Evolutionary conservation across 768 basidiomycete genomes (phyloP), one percentile per base, ranked within the genome.

Genomic region (Termitomyces sp.): DNA sequence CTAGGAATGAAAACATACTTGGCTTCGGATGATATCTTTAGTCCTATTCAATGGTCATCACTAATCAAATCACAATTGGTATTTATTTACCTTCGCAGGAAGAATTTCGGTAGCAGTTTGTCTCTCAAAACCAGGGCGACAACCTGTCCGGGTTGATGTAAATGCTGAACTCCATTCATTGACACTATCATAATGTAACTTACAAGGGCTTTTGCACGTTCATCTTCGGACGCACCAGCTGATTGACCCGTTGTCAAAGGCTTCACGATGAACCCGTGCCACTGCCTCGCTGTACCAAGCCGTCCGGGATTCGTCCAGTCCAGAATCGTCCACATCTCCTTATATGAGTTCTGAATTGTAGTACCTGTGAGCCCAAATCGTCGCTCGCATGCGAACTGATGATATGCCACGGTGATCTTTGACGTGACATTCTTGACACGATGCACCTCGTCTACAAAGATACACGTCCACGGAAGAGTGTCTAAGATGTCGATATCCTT

Each of bases 361-460:
- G 89, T 86, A 20, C 91, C 94, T 0, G 95, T 97, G 48, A 98
- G 76, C 0, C 93, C 96, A 65, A 96, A 93, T 3, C 95, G 87
- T 16, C 75, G 71, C 32, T 62, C 64, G 67, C 91, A 93, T 0
- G 70, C 50, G 66, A 97, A 91, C 53, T 79, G 82, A 64, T 88
- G 84, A 59, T 88, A 86, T 0, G 93, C 88, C n/a, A 69, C 49
- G 0, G 89, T 85, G 4, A 86, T 82, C 61, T 84, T 81, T 0
- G 90, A 82, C 2, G 73, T 69, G 2, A 86, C 82, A 62, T 94
- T 95, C 74, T 98, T 98, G 66, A 96, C 80, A 2, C 84, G 82
- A 70, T 98, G 96, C 0, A 86, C 95, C 71, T 98, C 96, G 65
- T 98, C 96, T 5, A 94, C 85, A 48, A 90, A 79, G 57, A 93